A percentile compares a stretch with the other conserved stretches of the same genome.
Evolutionary conservation across 345 rosid species (phyloP).

Genomic region (Eucalyptus tenuipes): DNA sequence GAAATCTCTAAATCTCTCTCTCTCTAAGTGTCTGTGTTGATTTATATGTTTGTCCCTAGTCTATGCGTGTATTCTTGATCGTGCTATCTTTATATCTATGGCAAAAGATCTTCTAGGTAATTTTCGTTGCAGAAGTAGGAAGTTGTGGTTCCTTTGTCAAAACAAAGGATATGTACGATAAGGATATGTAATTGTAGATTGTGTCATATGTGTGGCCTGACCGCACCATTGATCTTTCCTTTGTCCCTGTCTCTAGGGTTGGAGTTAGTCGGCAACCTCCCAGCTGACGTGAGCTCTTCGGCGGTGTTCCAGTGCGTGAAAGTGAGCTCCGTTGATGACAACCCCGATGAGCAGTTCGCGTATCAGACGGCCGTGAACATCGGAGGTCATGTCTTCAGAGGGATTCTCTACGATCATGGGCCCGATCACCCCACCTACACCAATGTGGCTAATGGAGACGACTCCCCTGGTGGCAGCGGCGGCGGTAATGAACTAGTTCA

Average conservation of each 20-base stretch:
- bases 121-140: not conserved
- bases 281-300: slow-evolving; percentile 16
- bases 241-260: slow-evolving; percentile 14
- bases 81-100: not conserved
- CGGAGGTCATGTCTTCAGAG: slow-evolving; percentile 31
- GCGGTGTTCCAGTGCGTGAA: slow-evolving; percentile 33
- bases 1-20: not conserved
- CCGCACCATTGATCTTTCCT: not conserved
- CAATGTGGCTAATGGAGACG: not conserved
- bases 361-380: slow-evolving; percentile 37
- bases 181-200: not conserved
- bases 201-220: not conserved
- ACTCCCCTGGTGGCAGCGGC: not conserved
- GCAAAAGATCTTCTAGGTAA: not conserved
- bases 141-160: not conserved
- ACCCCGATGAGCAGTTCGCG: slow-evolving; percentile 16
- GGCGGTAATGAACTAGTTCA: not conserved
- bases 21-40: not conserved
- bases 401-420: slow-evolving; percentile 41
- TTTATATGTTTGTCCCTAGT: not conserved
- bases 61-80: not conserved
- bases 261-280: slow-evolving; percentile 22
- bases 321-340: slow-evolving; percentile 21
- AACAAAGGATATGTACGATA: not conserved
- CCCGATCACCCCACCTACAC: slow-evolving; percentile 2